Evolutionary conservation across 2,329 filamentous ascomycete species (phyloP).

Genomic region (Trichoderma hamatum): DNA sequence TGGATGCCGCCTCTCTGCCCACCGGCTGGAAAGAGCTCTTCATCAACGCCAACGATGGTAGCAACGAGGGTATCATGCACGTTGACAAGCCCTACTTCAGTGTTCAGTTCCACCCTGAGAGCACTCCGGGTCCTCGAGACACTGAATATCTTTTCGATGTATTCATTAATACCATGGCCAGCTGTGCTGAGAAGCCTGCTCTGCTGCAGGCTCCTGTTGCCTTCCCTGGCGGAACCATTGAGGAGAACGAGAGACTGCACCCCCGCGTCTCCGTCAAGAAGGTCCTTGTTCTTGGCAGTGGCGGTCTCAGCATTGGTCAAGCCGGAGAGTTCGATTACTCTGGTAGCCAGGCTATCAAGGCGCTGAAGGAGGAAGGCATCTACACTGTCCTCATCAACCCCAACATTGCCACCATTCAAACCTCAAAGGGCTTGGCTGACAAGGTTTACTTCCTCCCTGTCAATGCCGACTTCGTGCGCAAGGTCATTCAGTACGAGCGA

Average conservation of each 20-base stretch:
- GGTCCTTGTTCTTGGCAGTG: constrained; percentile 89
- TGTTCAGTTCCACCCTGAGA: constrained; percentile 99
- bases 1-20: constrained; percentile 76
- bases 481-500: constrained; percentile 92
- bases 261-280: constrained; percentile 89
- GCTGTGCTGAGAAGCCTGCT: constrained; percentile 67
- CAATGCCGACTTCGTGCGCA: constrained; percentile 94
- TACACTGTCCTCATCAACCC: constrained; percentile 99
- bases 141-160: constrained; percentile 98
- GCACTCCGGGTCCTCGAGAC: constrained; percentile 90
- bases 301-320: constrained; percentile 95
- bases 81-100: constrained; percentile 87
- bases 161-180: constrained; percentile 82
- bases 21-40: constrained; percentile 90
- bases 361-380: constrained; percentile 94
- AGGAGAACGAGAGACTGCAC: constrained; percentile 75
- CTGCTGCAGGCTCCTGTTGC: constrained; percentile 73
- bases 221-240: constrained; percentile 83
- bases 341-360: constrained; percentile 97
- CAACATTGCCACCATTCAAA: constrained; percentile 98
- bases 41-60: constrained; percentile 96
- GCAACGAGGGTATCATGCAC: constrained; percentile 97
- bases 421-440: constrained; percentile 94
- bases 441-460: constrained; percentile 99
- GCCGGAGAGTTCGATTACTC: constrained; percentile 99